phyloP scores from a whole-genome alignment of 2,329 filamentous ascomycete genomes.

The Phymatotrichopsis omnivora region DNA sequence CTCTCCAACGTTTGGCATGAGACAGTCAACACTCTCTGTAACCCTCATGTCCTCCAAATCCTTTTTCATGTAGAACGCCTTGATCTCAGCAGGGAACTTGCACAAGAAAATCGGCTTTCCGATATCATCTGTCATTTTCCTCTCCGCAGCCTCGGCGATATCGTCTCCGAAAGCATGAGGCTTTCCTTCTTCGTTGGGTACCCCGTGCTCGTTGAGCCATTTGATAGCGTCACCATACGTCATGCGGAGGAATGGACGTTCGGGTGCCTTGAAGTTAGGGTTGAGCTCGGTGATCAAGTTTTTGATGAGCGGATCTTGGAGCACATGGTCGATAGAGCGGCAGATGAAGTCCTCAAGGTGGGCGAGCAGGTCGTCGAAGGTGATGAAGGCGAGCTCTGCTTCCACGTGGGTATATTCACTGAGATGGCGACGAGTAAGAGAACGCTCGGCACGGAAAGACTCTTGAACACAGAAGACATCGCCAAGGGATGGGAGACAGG shows the following conservation, averaged over 20 bases:
- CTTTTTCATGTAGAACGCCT: slow-evolving; percentile 98
- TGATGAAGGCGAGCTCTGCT: slow-evolving; percentile 91
- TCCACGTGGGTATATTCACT: slow-evolving; percentile 97
- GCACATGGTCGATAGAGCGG: slow-evolving; percentile 66
- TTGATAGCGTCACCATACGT: slow-evolving; percentile 87
- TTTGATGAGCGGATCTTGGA: slow-evolving; percentile 63
- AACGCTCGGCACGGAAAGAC: slow-evolving; percentile 97
- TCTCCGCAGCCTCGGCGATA: slow-evolving; percentile 94
- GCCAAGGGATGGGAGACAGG: slow-evolving; percentile 76
- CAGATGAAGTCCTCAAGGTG: slow-evolving; percentile 85
- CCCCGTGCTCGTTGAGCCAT: slow-evolving; percentile 84
- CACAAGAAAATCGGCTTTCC: slow-evolving; percentile 92
- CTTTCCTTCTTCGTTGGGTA: slow-evolving; percentile 85
- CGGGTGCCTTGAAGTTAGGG: slow-evolving; percentile 68
- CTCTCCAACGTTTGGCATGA: slow-evolving; percentile 92
- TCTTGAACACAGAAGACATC: slow-evolving; percentile 98
- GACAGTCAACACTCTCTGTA: slow-evolving; percentile 80
- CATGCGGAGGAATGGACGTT: slow-evolving; percentile 88
- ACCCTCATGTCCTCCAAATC: slow-evolving; percentile 68
- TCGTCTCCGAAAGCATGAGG: slow-evolving; percentile 90
- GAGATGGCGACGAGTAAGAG: slow-evolving; percentile 82
- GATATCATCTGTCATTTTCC: slow-evolving; percentile 93
- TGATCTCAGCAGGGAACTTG: slow-evolving; percentile 95
- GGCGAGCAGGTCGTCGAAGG: slow-evolving; percentile 74
- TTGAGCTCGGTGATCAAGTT: slow-evolving; percentile 75